These are phyloP conservation scores for Phialocephala subalpina DNA, from an alignment of 2,329 filamentous ascomycete species.

Conservation along the genomic window DNA sequence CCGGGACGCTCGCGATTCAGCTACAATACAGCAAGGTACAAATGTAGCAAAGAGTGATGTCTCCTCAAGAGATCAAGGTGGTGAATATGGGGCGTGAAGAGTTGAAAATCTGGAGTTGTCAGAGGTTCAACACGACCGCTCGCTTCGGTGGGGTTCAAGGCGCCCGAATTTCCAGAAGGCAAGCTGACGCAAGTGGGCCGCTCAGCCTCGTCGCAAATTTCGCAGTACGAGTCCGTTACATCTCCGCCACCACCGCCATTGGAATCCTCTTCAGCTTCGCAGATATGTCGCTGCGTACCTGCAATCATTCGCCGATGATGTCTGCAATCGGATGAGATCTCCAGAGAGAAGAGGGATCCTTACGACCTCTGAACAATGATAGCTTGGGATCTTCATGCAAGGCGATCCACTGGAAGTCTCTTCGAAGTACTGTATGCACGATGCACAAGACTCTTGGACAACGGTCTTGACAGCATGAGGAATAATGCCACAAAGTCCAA, in stretches of 20 bases:
- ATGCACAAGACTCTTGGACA: too few species aligned
- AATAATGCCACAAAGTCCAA: too few species aligned
- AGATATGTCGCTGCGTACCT: conserved; percentile 3
- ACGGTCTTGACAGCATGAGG: too few species aligned
- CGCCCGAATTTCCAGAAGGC: not conserved
- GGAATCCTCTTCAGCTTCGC: not conserved
- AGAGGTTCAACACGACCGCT: not conserved
- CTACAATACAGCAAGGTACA: conserved; percentile 12
- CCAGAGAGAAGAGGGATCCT: not conserved
- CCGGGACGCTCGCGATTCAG: conserved; percentile 4
- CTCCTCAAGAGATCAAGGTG: conserved; percentile 24
- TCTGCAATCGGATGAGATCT: not conserved
- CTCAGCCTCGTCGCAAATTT: conserved; percentile 12
- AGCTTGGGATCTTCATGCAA: too few species aligned
- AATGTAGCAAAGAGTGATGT: conserved; percentile 10
- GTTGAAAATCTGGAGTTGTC: conserved; percentile 3
- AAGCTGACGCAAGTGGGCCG: conserved; percentile 9
- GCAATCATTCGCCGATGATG: not conserved
- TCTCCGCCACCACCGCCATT: not conserved
- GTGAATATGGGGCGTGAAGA: not conserved
- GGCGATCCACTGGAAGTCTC: too few species aligned
- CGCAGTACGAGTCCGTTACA: too few species aligned
- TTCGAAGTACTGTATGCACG: too few species aligned
- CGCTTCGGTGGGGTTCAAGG: conserved; percentile 13
- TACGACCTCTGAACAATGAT: not conserved